These are phyloP conservation scores for Pichia thaimueangensis DNA, from an alignment of 805 yeast species.

Conservation along the genomic window DNA sequence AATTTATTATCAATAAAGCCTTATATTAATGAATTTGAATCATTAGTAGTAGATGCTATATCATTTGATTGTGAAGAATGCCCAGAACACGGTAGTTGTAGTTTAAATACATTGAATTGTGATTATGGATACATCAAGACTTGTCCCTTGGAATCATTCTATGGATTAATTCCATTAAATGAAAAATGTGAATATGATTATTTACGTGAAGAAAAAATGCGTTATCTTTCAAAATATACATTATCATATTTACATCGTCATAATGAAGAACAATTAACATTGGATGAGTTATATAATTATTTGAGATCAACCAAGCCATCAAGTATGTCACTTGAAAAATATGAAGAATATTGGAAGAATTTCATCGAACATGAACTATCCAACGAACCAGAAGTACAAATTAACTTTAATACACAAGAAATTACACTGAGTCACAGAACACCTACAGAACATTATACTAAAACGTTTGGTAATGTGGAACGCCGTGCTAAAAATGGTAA, in stretches of 20 bases:
- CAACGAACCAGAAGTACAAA: slow-evolving; percentile 50
- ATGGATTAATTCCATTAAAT: slow-evolving; percentile 53
- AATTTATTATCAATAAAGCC: slow-evolving; percentile 13
- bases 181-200: slow-evolving; percentile 72
- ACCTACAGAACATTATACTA: slow-evolving; percentile 13
- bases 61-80: slow-evolving; percentile 56
- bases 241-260: slow-evolving; percentile 58
- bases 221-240: slow-evolving; percentile 59
- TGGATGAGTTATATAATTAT: slow-evolving; percentile 58
- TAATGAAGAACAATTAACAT: slow-evolving; percentile 56
- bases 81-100: slow-evolving; percentile 77
- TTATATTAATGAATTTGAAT: slow-evolving; percentile 35
- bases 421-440: slow-evolving; percentile 44
- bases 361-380: slow-evolving; percentile 23
- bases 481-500: slow-evolving; percentile 8
- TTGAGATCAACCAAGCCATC: slow-evolving; percentile 53
- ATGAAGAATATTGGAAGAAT: slow-evolving; percentile 70
- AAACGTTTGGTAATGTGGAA: slow-evolving; percentile 6
- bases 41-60: slow-evolving; percentile 40
- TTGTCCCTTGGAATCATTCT: slow-evolving; percentile 48
- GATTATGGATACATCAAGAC: slow-evolving; percentile 53
- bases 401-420: slow-evolving; percentile 42
- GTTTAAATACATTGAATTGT: slow-evolving; percentile 55
- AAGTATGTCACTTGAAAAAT: slow-evolving; percentile 52
- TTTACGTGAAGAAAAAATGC: slow-evolving; percentile 58